Evolutionary conservation across 169 alveolate genomes (phyloP).

Genomic region (Plasmodium malariae): DNA sequence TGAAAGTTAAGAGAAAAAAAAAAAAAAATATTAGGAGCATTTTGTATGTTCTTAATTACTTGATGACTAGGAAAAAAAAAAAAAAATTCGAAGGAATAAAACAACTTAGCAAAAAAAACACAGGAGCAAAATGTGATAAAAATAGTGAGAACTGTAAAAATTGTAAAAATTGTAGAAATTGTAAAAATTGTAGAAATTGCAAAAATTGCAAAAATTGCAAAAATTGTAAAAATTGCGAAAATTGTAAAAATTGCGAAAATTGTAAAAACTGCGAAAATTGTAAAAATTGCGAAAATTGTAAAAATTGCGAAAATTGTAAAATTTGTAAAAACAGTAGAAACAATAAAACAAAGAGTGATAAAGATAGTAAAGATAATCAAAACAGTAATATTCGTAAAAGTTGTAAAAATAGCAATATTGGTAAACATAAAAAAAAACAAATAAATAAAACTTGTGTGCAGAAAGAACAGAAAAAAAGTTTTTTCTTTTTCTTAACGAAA

Average conservation of each 20-base stretch:
- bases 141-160: neutral
- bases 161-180: no score
- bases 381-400: neutral
- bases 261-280: no score
- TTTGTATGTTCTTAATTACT: slow-evolving; percentile 11
- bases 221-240: no score
- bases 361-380: neutral
- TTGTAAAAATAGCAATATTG: neutral
- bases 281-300: no score
- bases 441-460: neutral
- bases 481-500: slow-evolving; percentile 51
- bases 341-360: neutral
- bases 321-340: no score
- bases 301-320: no score
- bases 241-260: no score
- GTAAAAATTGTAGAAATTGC: no score
- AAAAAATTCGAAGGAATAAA: neutral
- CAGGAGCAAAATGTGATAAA: neutral
- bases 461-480: slow-evolving; percentile 11
- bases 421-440: slow-evolving; percentile 10
- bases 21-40: slow-evolving; percentile 30
- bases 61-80: slow-evolving; percentile 1
- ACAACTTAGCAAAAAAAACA: neutral
- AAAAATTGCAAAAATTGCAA: no score
- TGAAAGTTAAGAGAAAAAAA: neutral